These are phyloP conservation scores for Claviceps spartinae DNA, from an alignment of 2,329 filamentous ascomycete species.

Conservation along the genomic window DNA sequence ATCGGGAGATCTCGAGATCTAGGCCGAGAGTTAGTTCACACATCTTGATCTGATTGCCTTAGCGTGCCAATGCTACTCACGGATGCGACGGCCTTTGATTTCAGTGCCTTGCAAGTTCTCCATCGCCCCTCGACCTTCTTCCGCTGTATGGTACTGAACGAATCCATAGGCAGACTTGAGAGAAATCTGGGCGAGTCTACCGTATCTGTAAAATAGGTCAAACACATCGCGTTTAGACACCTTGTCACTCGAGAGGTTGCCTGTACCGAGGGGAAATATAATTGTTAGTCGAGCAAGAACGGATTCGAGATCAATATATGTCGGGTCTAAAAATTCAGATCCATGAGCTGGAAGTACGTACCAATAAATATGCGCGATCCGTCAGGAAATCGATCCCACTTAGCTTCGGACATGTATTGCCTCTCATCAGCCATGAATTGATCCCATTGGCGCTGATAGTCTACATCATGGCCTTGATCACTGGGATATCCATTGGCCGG, in stretches of 20 bases:
- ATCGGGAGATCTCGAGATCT: conserved; percentile 86
- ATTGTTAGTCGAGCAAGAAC: conserved; percentile 6
- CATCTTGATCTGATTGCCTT: neutral
- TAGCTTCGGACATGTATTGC: conserved; percentile 61
- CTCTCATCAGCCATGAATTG: conserved; percentile 60
- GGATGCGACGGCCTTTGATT: conserved; percentile 82
- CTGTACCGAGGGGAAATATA: conserved; percentile 28
- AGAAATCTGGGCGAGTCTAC: conserved; percentile 82
- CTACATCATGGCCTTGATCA: conserved; percentile 22
- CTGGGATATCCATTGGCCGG: conserved; percentile 13
- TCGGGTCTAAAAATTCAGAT: neutral
- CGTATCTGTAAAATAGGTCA: conserved; percentile 75
- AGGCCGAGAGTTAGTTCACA: neutral
- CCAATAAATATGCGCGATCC: conserved; percentile 72
- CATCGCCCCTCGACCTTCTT: conserved; percentile 63
- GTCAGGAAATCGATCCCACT: conserved; percentile 69
- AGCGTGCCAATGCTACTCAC: conserved; percentile 41
- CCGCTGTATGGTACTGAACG: conserved; percentile 74
- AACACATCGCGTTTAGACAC: conserved; percentile 92
- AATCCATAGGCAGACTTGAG: conserved; percentile 96
- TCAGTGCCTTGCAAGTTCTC: conserved; percentile 65
- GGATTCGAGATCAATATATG: neutral
- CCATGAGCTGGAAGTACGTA: conserved; percentile 26
- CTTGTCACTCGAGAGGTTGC: conserved; percentile 83
- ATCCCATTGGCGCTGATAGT: conserved; percentile 56